These are phyloP conservation scores for Phalaenopsis hybrid DNA, from an alignment of 116 monocot species.

Conservation along the genomic window DNA sequence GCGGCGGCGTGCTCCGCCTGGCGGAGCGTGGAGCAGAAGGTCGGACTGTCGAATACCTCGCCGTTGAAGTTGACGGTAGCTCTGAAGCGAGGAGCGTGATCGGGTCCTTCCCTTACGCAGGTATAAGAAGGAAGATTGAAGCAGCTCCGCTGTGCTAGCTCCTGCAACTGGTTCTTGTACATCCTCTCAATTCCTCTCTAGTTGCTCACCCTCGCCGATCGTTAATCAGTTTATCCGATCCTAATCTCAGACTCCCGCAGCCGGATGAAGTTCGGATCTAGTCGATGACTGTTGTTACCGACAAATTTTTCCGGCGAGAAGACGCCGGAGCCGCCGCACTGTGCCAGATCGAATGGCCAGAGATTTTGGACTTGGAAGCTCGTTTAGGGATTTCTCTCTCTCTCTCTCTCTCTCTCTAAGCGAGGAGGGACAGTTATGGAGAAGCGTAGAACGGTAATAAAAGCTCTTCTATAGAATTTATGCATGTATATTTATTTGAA, in stretches of 20 bases:
- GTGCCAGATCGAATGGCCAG: constrained; percentile 3
- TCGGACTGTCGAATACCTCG: constrained; percentile 24
- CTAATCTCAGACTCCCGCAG: neutral
- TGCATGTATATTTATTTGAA: neutral
- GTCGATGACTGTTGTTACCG: neutral
- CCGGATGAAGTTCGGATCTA: neutral
- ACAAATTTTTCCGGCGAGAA: neutral
- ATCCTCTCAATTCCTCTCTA: neutral
- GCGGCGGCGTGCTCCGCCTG: constrained; percentile 27
- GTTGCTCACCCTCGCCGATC: neutral
- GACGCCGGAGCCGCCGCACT: neutral
- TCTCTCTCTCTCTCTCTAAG: neutral
- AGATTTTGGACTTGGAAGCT: neutral
- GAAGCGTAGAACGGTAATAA: constrained; percentile 1
- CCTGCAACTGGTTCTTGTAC: constrained; percentile 23
- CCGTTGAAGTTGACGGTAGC: constrained; percentile 29
- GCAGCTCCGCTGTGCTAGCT: constrained; percentile 17
- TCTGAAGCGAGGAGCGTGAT: constrained; percentile 31
- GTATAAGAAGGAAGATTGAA: constrained; percentile 27
- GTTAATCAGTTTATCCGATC: neutral
- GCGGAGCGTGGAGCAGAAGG: constrained; percentile 23
- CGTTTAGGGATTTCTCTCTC: neutral
- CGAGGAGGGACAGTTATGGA: neutral
- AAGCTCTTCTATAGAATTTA: neutral
- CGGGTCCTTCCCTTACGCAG: constrained; percentile 22